phyloP scores from a whole-genome alignment of 2,329 filamentous ascomycete genomes.

The Venturiaceae sp. region DNA sequence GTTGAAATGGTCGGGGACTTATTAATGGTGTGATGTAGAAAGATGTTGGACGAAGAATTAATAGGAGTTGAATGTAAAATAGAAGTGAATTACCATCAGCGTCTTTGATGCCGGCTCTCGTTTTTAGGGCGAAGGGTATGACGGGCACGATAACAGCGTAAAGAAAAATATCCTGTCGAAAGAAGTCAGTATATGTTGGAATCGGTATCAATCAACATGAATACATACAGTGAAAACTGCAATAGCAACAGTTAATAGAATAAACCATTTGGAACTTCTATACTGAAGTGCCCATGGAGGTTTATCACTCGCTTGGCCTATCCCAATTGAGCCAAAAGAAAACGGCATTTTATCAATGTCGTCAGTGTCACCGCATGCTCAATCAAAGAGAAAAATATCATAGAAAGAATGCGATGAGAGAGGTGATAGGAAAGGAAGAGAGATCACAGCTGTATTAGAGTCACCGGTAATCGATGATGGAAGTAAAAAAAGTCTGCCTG shows the following conservation, averaged over 20 bases:
- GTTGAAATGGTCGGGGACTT: not conserved
- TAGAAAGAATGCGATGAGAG: not conserved
- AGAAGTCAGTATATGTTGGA: not conserved
- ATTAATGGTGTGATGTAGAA: not conserved
- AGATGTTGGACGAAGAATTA: too few species aligned
- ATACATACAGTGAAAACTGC: conserved; percentile 24
- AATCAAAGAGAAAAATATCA: not conserved
- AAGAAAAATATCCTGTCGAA: conserved; percentile 46
- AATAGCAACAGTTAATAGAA: conserved; percentile 22
- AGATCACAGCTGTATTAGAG: not conserved
- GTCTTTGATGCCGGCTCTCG: conserved; percentile 41
- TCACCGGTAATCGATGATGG: not conserved
- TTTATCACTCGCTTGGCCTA: not conserved
- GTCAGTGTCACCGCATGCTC: not conserved
- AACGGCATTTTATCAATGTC: not conserved
- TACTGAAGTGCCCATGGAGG: conserved; percentile 4
- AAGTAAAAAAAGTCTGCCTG: not conserved
- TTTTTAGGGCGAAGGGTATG: conserved; percentile 55
- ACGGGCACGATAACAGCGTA: conserved; percentile 61
- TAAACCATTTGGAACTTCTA: conserved; percentile 21
- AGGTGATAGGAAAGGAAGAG: not conserved
- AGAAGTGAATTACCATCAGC: conserved; percentile 19
- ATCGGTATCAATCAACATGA: not conserved
- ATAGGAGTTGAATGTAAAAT: too few species aligned
- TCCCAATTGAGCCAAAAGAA: not conserved